A percentile compares a stretch with the other conserved stretches of the same genome.
Evolutionary conservation across 139 green algal species (phyloP).

Genomic region (Raphidocelis subcapitata): DNA sequence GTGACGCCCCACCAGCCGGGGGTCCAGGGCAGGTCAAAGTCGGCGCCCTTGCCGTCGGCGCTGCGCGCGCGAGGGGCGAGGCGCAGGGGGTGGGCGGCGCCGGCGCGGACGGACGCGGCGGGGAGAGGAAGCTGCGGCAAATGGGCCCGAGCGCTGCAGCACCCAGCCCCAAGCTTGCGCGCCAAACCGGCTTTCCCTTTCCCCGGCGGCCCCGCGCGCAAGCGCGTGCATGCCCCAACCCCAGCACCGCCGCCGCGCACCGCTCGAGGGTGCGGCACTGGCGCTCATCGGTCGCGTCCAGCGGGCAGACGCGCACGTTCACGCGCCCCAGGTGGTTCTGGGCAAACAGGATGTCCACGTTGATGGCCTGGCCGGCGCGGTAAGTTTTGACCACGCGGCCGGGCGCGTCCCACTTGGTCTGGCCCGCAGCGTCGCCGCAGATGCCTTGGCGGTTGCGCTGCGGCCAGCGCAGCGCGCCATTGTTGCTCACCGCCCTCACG

Average conservation of each 20-base stretch:
- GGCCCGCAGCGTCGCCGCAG: slow-evolving; percentile 15
- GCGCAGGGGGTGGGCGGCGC: no score
- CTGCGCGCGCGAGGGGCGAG: not conserved
- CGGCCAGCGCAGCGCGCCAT: slow-evolving; percentile 17
- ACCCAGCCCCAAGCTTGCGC: no score
- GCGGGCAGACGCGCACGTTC: slow-evolving; percentile 12
- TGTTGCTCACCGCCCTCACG: slow-evolving; percentile 1
- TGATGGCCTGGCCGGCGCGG: slow-evolving; percentile 6
- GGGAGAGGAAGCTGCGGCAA: no score
- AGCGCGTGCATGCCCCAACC: no score
- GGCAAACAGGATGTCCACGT: slow-evolving; percentile 23
- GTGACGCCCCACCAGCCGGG: slow-evolving; percentile 25
- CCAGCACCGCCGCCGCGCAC: not conserved
- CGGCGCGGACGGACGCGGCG: no score
- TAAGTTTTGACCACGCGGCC: slow-evolving; percentile 1
- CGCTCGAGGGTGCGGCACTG: slow-evolving; percentile 9
- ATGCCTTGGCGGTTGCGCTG: slow-evolving; percentile 7
- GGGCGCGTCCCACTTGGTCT: slow-evolving; percentile 21
- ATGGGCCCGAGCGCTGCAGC: no score
- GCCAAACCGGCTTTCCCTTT: no score
- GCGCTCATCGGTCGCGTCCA: slow-evolving; percentile 9
- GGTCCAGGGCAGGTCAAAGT: slow-evolving; percentile 26
- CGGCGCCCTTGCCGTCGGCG: slow-evolving; percentile 9
- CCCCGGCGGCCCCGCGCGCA: no score
- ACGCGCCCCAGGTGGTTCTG: slow-evolving; percentile 31